Evolutionary conservation across 1,284 basidiomycete genomes (phyloP).

Genomic region (Phaffia rhodozyma): DNA sequence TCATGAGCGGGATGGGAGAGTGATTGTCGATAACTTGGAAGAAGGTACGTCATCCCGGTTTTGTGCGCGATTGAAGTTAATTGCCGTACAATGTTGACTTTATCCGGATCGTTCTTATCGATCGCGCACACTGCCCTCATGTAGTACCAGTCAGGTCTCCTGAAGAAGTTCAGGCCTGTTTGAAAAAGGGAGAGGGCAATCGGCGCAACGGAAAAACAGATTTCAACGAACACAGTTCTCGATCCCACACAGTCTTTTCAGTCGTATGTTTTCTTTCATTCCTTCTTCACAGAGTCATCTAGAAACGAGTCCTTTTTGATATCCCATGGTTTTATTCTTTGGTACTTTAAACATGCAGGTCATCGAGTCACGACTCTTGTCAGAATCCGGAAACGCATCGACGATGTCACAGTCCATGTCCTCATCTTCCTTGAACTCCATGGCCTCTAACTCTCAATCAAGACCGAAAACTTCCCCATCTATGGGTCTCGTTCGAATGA

Average conservation of each 20-base stretch:
- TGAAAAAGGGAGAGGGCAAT: constrained; percentile 40
- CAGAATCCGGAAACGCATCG: not conserved
- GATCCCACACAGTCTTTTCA: constrained; percentile 44
- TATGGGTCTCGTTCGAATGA: too few relatives aligned
- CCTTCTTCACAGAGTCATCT: not conserved
- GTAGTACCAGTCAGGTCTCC: constrained; percentile 38
- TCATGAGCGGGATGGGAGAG: constrained; percentile 22
- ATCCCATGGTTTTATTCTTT: not conserved
- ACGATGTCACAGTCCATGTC: not conserved
- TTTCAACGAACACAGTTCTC: constrained; percentile 44
- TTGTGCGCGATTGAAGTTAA: not conserved
- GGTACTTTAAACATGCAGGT: not conserved
- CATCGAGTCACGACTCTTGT: constrained; percentile 10
- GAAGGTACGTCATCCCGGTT: constrained; percentile 25
- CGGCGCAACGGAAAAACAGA: constrained; percentile 44
- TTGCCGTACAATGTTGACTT: constrained; percentile 1
- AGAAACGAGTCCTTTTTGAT: constrained; percentile 14
- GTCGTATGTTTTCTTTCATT: constrained; percentile 33
- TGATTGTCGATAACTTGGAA: constrained; percentile 17
- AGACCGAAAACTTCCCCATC: not conserved
- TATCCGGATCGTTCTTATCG: not conserved
- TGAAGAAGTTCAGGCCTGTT: constrained; percentile 38
- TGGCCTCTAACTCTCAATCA: not conserved
- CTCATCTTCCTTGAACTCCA: not conserved
- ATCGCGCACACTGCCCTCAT: not conserved